Base-by-base conservation (phyloP, 2,329 filamentous ascomycete species). In the Pseudogymnoascus sp. region DNA sequence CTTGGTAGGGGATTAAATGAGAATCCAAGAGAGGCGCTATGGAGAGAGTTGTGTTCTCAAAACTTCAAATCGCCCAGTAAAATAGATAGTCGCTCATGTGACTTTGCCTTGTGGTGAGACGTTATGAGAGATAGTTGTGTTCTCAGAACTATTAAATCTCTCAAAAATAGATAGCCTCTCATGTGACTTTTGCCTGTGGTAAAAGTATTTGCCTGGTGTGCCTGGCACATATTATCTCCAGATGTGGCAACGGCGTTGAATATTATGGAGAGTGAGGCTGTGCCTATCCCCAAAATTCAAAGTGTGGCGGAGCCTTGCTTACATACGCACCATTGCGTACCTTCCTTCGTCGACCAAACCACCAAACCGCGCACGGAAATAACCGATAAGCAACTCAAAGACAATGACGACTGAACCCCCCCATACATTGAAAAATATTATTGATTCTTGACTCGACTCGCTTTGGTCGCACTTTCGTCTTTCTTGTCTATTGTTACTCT, bases 271-370 rank as follows among this genome's bases (percentile, higher is more conserved):
- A 28, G 31, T 28, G 48, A 54, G 51, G 51, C 25, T 57, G 51
- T 57, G 51, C 51, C 51, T 57, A 57, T 57, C 51, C 48, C 25
- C 25, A 19, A 57, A 34, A 31, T 34, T 11, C 51, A 57, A 57
- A 57, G 51, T 57, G 51, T 57, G 51, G 51, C 51, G 51, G 51
- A 57, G 51, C 51, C 51, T 57, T 57, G 51, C 51, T 57, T 57
- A 57, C 51, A 34, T 57, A 57, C 48, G 25, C 48, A 57, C 48
- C 48, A 57, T 57, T 57, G 48, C 48, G 48, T 57, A 57, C 48
- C 48, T 57, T 57, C 48, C 48, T 34, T 6, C 48, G 48, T 57
- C 28, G 4, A 54, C 48, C 48, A 25, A 57, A 57, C 48, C 10
- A 34, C 51, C 25, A 57, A 57, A 57, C 51, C 51, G 28, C 51